phyloP scores from a whole-genome alignment of 163 green algal genomes.

The Picocystis sp. region DNA sequence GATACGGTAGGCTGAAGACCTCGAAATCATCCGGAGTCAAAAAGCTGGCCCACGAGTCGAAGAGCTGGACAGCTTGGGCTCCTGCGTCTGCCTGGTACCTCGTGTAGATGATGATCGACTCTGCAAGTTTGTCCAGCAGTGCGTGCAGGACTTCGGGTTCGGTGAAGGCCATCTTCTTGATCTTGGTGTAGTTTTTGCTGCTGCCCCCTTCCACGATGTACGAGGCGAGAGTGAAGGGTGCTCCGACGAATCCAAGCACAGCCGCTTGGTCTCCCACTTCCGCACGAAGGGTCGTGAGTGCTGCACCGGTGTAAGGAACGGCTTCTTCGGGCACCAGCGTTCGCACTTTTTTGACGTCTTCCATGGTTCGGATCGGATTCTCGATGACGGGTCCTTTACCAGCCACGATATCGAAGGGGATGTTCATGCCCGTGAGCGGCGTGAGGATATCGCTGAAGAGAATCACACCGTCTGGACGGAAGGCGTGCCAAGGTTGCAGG shows the following conservation, averaged over 20 bases:
- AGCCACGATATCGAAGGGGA: constrained; percentile 76
- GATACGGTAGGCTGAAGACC: constrained; percentile 54
- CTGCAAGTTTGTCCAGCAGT: constrained; percentile 70
- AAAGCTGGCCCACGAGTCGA: constrained; percentile 81
- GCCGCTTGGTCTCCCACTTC: constrained; percentile 21
- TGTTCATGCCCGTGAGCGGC: constrained; percentile 82
- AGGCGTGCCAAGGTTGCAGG: constrained; percentile 79
- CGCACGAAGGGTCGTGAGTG: not conserved
- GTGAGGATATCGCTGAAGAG: constrained; percentile 95
- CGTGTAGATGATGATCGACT: constrained; percentile 73
- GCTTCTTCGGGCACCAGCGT: constrained; percentile 48
- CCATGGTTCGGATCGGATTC: constrained; percentile 70
- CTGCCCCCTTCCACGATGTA: constrained; percentile 79
- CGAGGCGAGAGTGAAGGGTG: constrained; percentile 79
- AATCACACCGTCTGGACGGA: constrained; percentile 86
- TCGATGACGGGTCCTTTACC: constrained; percentile 68
- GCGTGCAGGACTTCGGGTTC: constrained; percentile 64
- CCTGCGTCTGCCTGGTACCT: constrained; percentile 59
- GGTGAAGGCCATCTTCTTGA: constrained; percentile 70
- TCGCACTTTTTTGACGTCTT: constrained; percentile 45
- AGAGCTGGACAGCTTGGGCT: constrained; percentile 83
- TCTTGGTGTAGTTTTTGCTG: constrained; percentile 68
- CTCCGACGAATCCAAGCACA: constrained; percentile 75
- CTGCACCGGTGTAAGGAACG: constrained; percentile 58
- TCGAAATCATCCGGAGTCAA: constrained; percentile 80